phyloP scores from a whole-genome alignment of 1,284 basidiomycete species.

The Rhodotorula mucilaginosa region DNA sequence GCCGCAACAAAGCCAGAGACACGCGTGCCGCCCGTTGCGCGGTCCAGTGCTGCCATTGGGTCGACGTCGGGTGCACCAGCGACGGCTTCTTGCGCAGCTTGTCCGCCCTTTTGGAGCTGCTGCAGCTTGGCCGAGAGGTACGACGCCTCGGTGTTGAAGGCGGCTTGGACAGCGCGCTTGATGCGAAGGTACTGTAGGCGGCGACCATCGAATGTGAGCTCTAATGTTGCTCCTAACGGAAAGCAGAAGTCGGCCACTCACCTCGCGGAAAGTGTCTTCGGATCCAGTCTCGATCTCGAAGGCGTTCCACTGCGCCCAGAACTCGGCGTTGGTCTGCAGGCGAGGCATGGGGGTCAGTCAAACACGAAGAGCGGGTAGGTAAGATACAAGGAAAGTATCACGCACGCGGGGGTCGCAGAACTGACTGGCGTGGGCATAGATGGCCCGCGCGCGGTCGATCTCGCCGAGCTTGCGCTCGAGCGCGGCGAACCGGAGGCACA shows the following conservation, averaged over 20 bases:
- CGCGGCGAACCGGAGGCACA: slow-evolving; percentile 92
- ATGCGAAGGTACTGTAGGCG: slow-evolving; percentile 63
- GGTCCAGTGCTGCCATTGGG: slow-evolving; percentile 39
- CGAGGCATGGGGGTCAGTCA: not conserved
- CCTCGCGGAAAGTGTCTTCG: slow-evolving; percentile 98
- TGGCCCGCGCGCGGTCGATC: slow-evolving; percentile 92
- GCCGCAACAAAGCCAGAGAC: slow-evolving; percentile 29
- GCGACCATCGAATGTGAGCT: not conserved
- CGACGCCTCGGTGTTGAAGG: slow-evolving; percentile 89
- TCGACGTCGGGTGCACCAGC: slow-evolving; percentile 24
- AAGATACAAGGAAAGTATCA: slow-evolving; percentile 12
- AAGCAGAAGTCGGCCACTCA: slow-evolving; percentile 53
- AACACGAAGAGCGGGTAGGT: not conserved
- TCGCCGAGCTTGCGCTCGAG: slow-evolving; percentile 98
- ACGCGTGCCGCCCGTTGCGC: slow-evolving; percentile 14
- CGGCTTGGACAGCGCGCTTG: slow-evolving; percentile 95
- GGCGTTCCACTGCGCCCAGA: slow-evolving; percentile 95
- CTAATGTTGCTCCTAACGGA: too few relatives aligned
- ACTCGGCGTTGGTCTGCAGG: slow-evolving; percentile 62
- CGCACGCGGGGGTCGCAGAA: slow-evolving; percentile 90
- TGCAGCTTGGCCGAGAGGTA: slow-evolving; percentile 49
- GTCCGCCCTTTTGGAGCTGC: slow-evolving; percentile 18
- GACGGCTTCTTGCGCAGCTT: slow-evolving; percentile 27
- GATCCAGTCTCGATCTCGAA: slow-evolving; percentile 98
- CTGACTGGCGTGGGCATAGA: slow-evolving; percentile 95